These are phyloP conservation scores for Kalmusia sp. DNA, from an alignment of 2,329 filamentous ascomycete genomes.

Conservation along the genomic window DNA sequence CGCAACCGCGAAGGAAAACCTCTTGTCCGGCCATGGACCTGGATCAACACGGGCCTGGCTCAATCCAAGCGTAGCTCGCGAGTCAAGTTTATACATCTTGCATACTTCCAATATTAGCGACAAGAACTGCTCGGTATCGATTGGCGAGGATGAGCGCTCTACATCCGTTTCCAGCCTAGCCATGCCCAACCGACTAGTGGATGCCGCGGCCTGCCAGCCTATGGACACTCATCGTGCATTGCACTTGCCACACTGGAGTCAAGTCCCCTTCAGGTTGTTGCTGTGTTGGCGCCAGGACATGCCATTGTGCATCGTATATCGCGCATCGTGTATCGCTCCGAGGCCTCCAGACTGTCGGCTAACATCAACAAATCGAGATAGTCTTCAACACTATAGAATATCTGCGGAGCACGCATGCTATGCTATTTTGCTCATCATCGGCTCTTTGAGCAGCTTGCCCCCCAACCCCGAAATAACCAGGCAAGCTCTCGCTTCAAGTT, in stretches of 20 bases:
- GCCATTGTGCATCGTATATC: neutral
- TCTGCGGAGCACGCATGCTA: neutral
- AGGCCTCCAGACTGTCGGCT: neutral
- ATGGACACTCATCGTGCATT: neutral
- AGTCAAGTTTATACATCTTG: conserved; percentile 6
- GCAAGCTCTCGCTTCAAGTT: neutral
- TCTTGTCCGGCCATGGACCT: conserved; percentile 23
- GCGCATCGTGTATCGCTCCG: neutral
- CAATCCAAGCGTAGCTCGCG: neutral
- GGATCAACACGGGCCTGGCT: conserved; percentile 18
- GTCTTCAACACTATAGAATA: neutral
- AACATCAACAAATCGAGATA: neutral
- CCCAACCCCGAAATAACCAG: neutral
- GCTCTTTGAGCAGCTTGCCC: neutral
- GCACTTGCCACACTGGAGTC: conserved; percentile 7
- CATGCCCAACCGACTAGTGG: conserved; percentile 11
- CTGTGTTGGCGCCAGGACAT: conserved; percentile 8
- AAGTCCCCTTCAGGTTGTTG: conserved; percentile 14
- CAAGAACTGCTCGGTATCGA: conserved; percentile 20
- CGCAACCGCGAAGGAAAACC: conserved; percentile 21
- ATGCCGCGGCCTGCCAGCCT: conserved; percentile 13
- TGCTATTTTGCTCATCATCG: neutral
- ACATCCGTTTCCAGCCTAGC: conserved; percentile 8
- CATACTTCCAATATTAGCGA: conserved; percentile 27
- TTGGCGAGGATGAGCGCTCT: conserved; percentile 23